Percentiles rank a stretch among this genome's conserved stretches.
Conservation (phyloP, 192 early-diverging fungal genomes). For the Gamsiella multidivaricata region DNA sequence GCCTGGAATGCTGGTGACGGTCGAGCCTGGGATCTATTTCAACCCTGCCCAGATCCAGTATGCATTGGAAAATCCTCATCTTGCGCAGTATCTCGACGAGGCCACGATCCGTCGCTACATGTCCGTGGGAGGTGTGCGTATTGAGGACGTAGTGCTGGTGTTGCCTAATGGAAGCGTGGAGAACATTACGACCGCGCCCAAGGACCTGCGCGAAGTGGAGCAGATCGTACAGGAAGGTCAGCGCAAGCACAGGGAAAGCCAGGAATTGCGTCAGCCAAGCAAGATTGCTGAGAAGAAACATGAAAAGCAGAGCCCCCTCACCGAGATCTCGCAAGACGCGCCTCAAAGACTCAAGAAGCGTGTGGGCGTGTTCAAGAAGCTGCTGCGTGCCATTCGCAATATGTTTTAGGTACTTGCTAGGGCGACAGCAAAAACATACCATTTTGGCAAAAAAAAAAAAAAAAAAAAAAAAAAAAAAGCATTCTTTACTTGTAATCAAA, state of each 20-base stretch:
- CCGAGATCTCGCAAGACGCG: not conserved
- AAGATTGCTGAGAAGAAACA: not conserved
- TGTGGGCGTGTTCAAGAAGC: slow-evolving; percentile 44
- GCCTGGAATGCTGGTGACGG: slow-evolving; percentile 88
- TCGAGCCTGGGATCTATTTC: slow-evolving; percentile 96
- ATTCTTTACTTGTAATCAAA: not conserved
- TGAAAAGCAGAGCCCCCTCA: not conserved
- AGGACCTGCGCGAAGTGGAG: slow-evolving; percentile 80
- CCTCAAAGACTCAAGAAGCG: slow-evolving; percentile 27
- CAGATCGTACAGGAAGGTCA: slow-evolving; percentile 43
- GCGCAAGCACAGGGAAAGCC: slow-evolving; percentile 8
- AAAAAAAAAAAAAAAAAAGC: too few relatives aligned
- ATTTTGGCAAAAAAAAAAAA: not conserved
- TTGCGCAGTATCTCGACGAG: slow-evolving; percentile 73
- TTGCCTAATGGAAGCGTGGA: slow-evolving; percentile 74
- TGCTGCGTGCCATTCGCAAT: slow-evolving; percentile 34
- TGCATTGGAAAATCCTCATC: slow-evolving; percentile 65
- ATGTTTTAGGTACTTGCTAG: too few relatives aligned
- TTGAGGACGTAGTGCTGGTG: slow-evolving; percentile 92
- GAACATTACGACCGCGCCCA: slow-evolving; percentile 87
- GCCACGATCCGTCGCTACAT: slow-evolving; percentile 74
- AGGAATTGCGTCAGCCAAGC: slow-evolving; percentile 1
- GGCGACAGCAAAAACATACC: too few relatives aligned
- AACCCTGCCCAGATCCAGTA: slow-evolving; percentile 80
- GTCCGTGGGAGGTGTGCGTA: slow-evolving; percentile 90